Evolutionary conservation across 2,329 filamentous ascomycete species (phyloP).

Genomic region (Salinomyces thailandicus): DNA sequence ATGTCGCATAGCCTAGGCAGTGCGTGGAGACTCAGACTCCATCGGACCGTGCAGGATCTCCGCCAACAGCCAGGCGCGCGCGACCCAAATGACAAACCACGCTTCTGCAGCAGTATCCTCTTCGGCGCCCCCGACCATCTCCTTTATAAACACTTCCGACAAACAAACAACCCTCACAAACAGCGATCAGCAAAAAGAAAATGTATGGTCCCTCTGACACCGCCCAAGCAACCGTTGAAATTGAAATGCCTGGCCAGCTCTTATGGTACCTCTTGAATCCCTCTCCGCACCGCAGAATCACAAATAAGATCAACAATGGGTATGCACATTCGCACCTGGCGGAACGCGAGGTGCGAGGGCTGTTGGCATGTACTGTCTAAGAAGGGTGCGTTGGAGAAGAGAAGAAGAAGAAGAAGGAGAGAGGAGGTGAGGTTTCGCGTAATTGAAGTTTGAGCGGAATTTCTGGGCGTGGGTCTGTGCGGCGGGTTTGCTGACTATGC

Average conservation of each 20-base stretch:
- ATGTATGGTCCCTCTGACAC: constrained; percentile 20
- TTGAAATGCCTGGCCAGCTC: constrained; percentile 19
- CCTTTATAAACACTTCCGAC: not conserved
- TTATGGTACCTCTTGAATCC: constrained; percentile 18
- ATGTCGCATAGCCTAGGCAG: too few species aligned
- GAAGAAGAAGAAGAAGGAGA: constrained; percentile 1
- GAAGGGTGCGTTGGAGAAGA: constrained; percentile 3
- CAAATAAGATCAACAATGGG: constrained; percentile 5
- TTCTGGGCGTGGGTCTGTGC: not conserved
- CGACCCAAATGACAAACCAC: not conserved
- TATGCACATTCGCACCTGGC: constrained; percentile 1
- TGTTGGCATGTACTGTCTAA: constrained; percentile 7
- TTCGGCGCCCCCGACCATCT: not conserved
- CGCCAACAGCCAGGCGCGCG: not conserved
- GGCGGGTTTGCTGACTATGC: not conserved
- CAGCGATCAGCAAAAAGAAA: not conserved
- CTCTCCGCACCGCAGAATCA: constrained; percentile 19
- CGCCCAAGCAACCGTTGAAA: constrained; percentile 15
- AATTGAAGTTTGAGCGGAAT: not conserved
- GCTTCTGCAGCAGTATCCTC: not conserved
- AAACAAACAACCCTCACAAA: not conserved
- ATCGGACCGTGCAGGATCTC: not conserved
- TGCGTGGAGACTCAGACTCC: too few species aligned
- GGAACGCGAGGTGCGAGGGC: constrained; percentile 1
- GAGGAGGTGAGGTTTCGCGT: not conserved